These are phyloP conservation scores for Candida tammaniensis DNA, from an alignment of 805 yeast genomes.

Conservation along the genomic window DNA sequence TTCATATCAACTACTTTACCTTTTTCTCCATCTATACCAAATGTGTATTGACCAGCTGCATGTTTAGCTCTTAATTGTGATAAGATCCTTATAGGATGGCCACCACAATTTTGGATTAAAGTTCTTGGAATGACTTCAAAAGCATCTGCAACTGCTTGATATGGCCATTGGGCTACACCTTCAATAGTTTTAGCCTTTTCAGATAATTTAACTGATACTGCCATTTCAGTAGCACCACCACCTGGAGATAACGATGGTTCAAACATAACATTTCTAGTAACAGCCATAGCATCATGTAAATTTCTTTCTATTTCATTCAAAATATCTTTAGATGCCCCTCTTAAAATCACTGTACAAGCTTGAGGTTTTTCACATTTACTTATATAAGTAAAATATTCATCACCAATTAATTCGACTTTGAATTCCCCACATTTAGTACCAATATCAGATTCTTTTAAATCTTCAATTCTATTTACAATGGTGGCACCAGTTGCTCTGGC, in stretches of 20 bases:
- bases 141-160: constrained; percentile 98
- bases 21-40: constrained; percentile 91
- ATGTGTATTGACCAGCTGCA: constrained; percentile 81
- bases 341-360: constrained; percentile 88
- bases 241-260: constrained; percentile 97
- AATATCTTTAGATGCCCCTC: constrained; percentile 97
- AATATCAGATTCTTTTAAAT: constrained; percentile 83
- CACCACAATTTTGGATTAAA: constrained; percentile 95
- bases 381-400: constrained; percentile 89
- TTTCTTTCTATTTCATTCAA: constrained; percentile 95
- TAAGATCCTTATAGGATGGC: constrained; percentile 85
- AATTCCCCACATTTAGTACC: constrained; percentile 89
- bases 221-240: constrained; percentile 99
- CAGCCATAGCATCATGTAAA: constrained; percentile 98
- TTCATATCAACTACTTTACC: constrained; percentile 96
- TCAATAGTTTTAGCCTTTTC: constrained; percentile 90
- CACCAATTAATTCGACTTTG: constrained; percentile 93
- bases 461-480: constrained; percentile 93
- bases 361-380: constrained; percentile 79
- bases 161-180: constrained; percentile 98
- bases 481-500: constrained; percentile 98
- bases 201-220: constrained; percentile 81
- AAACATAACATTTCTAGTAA: constrained; percentile 88
- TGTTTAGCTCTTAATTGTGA: constrained; percentile 95
- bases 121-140: constrained; percentile 98